phyloP scores from a whole-genome alignment of 805 yeast species.

The Saccharomycopsis sp. region DNA sequence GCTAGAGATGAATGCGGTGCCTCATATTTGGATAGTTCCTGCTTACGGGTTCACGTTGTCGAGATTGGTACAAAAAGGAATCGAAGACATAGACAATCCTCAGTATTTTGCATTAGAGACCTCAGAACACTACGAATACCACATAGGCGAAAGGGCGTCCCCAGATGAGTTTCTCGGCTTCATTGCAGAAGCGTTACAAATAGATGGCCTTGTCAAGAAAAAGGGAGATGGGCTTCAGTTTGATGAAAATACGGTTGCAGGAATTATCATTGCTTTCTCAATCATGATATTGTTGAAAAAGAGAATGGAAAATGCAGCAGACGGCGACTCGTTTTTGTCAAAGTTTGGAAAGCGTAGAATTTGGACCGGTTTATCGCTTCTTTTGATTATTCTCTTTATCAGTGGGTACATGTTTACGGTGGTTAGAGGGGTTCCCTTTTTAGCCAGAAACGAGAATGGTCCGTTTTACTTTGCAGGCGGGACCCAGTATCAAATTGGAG shows the following conservation, averaged over 20 bases:
- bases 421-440: slow-evolving; percentile 55
- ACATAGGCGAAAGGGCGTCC: slow-evolving; percentile 27
- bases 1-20: slow-evolving; percentile 44
- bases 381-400: slow-evolving; percentile 38
- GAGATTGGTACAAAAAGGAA: background rate
- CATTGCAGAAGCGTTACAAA: slow-evolving; percentile 39
- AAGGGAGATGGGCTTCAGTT: slow-evolving; percentile 20
- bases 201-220: slow-evolving; percentile 34
- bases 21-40: slow-evolving; percentile 64
- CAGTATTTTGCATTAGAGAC: slow-evolving; percentile 9
- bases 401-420: slow-evolving; percentile 62
- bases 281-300: slow-evolving; percentile 13
- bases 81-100: background rate
- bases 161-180: slow-evolving; percentile 47
- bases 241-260: slow-evolving; percentile 12
- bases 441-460: slow-evolving; percentile 46
- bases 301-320: slow-evolving; percentile 5
- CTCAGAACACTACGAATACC: slow-evolving; percentile 31
- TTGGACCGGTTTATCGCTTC: slow-evolving; percentile 31
- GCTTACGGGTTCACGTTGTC: slow-evolving; percentile 24
- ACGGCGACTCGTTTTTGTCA: slow-evolving; percentile 2
- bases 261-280: slow-evolving; percentile 6
- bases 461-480: slow-evolving; percentile 59
- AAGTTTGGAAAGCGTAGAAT: slow-evolving; percentile 22
- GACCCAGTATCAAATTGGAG: slow-evolving; percentile 60